These are phyloP conservation scores for Chlorella vulgaris DNA, from an alignment of 139 green algal genomes.

Conservation along the genomic window DNA sequence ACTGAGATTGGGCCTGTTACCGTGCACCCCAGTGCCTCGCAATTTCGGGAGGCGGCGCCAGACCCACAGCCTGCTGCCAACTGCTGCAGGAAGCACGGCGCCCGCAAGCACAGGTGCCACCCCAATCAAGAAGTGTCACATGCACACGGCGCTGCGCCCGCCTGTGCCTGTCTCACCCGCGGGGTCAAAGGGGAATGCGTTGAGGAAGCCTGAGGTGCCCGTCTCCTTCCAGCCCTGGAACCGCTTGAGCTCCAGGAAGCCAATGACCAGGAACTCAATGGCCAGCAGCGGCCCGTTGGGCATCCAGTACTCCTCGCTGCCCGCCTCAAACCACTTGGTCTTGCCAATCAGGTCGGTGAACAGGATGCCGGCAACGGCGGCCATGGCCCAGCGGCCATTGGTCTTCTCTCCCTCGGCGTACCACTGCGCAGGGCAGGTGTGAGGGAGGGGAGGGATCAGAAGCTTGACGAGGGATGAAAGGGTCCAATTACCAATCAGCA, in stretches of 20 bases:
- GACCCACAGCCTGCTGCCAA: too few relatives aligned
- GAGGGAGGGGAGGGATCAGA: not conserved
- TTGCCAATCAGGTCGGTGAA: slow-evolving; percentile 57
- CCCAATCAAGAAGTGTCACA: too few relatives aligned
- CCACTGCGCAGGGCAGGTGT: slow-evolving; percentile 38
- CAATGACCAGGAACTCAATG: slow-evolving; percentile 81
- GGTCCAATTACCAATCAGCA: not conserved
- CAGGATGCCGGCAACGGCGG: slow-evolving; percentile 81
- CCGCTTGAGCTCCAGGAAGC: slow-evolving; percentile 86
- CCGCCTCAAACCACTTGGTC: slow-evolving; percentile 47
- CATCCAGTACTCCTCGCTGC: slow-evolving; percentile 49
- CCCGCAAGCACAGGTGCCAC: too few relatives aligned
- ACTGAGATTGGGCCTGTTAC: too few relatives aligned
- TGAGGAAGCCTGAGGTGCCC: slow-evolving; percentile 52
- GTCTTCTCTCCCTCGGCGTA: slow-evolving; percentile 86
- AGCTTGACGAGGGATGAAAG: not conserved
- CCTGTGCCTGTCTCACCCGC: slow-evolving; percentile 21
- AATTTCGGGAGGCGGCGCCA: too few relatives aligned
- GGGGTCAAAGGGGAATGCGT: slow-evolving; percentile 63
- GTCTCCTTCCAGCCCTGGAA: slow-evolving; percentile 83
- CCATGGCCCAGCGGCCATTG: slow-evolving; percentile 93
- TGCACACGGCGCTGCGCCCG: not conserved
- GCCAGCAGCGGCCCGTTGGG: slow-evolving; percentile 59
- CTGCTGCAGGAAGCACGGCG: too few relatives aligned
- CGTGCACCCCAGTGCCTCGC: too few relatives aligned